Conservation (phyloP, 75 land plant genomes). For the Cunninghamia lanceolata region DNA sequence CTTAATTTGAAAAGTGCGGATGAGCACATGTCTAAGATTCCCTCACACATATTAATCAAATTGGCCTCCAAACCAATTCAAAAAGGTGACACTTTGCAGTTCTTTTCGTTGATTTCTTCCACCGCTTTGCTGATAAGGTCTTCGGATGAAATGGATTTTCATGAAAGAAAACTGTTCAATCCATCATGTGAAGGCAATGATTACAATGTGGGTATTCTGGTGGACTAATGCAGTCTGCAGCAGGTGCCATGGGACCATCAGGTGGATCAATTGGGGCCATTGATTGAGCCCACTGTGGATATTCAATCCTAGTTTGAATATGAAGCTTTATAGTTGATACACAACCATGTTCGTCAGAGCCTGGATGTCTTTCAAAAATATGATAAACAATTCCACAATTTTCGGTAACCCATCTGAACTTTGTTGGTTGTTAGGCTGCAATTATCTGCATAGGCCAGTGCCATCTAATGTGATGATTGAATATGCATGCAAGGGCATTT, state of each 20-base stretch:
- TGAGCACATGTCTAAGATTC: not conserved
- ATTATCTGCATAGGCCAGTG: not conserved
- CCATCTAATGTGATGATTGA: not conserved
- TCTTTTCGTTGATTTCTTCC: not conserved
- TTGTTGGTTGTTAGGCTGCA: not conserved
- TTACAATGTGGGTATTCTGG: not conserved
- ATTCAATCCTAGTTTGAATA: not conserved
- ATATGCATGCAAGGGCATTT: not conserved
- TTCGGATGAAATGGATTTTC: not conserved
- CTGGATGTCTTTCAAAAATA: not conserved
- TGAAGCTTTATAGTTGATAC: not conserved
- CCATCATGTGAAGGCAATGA: conserved; percentile 1
- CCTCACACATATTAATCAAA: not conserved
- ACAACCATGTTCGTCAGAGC: not conserved
- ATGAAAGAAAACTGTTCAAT: not conserved
- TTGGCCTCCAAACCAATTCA: not conserved
- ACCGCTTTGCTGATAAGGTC: not conserved
- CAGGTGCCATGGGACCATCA: not conserved
- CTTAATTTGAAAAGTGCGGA: not conserved
- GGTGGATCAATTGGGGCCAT: not conserved
- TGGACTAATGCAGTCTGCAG: not conserved
- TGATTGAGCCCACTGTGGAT: not conserved
- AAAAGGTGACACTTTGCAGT: not conserved
- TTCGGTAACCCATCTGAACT: conserved; percentile 4
- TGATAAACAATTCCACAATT: not conserved